Conservation (phyloP, 2,329 filamentous ascomycete species). For the Fusarium ambrosium region DNA sequence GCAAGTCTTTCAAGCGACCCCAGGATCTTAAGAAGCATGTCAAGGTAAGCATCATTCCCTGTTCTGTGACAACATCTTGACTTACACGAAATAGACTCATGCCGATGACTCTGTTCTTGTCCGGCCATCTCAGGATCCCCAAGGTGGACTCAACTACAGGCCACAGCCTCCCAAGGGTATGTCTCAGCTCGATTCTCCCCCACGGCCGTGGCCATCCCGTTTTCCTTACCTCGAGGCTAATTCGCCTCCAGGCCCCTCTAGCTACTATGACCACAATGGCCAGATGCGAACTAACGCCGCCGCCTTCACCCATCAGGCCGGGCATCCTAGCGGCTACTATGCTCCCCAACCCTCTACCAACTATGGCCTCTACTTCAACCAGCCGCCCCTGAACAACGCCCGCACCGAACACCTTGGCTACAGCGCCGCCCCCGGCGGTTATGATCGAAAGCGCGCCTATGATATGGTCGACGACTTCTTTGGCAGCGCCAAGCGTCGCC, state of each 20-base stretch:
- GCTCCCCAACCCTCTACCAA: slow-evolving; percentile 66
- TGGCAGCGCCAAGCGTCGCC: slow-evolving; percentile 89
- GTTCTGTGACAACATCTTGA: background rate
- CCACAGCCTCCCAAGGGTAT: slow-evolving; percentile 66
- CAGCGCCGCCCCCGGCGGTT: slow-evolving; percentile 65
- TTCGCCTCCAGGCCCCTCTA: slow-evolving; percentile 62
- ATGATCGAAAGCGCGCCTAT: slow-evolving; percentile 85
- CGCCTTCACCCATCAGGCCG: slow-evolving; percentile 69
- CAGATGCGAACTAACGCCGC: slow-evolving; percentile 71
- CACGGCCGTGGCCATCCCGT: slow-evolving; percentile 21
- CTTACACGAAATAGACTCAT: slow-evolving; percentile 72
- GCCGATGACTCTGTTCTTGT: slow-evolving; percentile 90
- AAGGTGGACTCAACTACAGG: slow-evolving; percentile 68
- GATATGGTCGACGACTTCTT: slow-evolving; percentile 96
- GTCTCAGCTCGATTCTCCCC: slow-evolving; percentile 46
- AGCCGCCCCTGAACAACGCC: slow-evolving; percentile 68
- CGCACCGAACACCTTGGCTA: slow-evolving; percentile 75
- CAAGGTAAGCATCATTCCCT: slow-evolving; percentile 68
- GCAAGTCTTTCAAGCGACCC: slow-evolving; percentile 98
- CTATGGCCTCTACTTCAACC: slow-evolving; percentile 84
- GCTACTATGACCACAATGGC: slow-evolving; percentile 75
- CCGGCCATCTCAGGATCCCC: slow-evolving; percentile 65
- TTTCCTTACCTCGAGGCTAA: slow-evolving; percentile 58
- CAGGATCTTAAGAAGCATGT: slow-evolving; percentile 99
- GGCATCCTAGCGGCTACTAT: slow-evolving; percentile 69